Evolutionary conservation across 2,329 filamentous ascomycete species (phyloP).

Genomic region (Colletotrichum somersetense): DNA sequence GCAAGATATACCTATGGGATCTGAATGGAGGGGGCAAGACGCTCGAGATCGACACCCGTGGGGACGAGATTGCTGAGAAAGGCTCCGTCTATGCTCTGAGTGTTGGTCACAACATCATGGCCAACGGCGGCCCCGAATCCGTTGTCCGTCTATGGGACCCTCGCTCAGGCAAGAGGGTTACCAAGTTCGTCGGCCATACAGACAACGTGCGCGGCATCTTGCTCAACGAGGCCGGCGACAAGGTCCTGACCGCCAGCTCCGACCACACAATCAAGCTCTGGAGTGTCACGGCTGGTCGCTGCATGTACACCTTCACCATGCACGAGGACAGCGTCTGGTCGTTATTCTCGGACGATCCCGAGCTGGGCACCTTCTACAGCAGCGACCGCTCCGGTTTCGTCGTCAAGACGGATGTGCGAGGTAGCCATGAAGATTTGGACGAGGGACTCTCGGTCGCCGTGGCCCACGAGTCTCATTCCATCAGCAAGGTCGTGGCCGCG

Average conservation of each 20-base stretch:
- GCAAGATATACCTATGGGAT: constrained; percentile 95
- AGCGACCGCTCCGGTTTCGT: constrained; percentile 91
- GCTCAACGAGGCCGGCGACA: constrained; percentile 89
- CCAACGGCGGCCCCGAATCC: constrained; percentile 93
- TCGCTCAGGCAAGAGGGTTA: constrained; percentile 87
- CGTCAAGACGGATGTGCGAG: constrained; percentile 94
- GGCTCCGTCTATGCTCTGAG: constrained; percentile 94
- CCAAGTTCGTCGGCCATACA: constrained; percentile 96
- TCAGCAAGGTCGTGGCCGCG: constrained; percentile 75
- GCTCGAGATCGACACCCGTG: constrained; percentile 85
- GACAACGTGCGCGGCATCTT: constrained; percentile 94
- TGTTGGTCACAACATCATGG: constrained; percentile 83
- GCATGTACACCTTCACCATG: constrained; percentile 99
- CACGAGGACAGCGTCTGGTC: constrained; percentile 99
- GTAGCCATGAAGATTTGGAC: constrained; percentile 76
- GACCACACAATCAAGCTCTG: constrained; percentile 98
- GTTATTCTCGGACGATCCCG: constrained; percentile 87
- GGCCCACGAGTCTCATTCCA: constrained; percentile 89
- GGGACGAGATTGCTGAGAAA: constrained; percentile 88
- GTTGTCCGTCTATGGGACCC: constrained; percentile 94
- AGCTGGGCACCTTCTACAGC: constrained; percentile 92
- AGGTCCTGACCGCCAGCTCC: constrained; percentile 92
- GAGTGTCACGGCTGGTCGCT: constrained; percentile 94
- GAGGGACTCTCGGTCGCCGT: constrained; percentile 92
- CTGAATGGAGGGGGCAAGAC: constrained; percentile 87